A percentile compares a stretch with the other conserved stretches of the same genome.
Conservation (phyloP, 1,284 basidiomycete species). For the Apiotrichum gamsii region DNA sequence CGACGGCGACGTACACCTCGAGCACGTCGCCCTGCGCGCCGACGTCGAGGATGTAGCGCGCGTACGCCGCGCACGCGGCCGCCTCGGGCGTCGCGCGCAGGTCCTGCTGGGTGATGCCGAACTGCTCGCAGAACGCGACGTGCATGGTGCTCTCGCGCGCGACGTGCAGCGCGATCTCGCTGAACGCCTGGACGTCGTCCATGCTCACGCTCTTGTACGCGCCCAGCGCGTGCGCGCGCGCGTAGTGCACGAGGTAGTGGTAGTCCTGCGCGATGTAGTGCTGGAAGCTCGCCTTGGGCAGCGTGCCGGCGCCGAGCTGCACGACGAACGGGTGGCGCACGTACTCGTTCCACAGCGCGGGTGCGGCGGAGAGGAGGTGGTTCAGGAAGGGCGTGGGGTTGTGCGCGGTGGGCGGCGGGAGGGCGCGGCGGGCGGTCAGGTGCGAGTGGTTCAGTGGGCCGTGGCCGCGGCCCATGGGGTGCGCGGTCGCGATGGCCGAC, state of each 20-base stretch:
- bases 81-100: conserved; percentile 62
- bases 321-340: conserved; percentile 72
- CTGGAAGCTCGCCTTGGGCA: conserved; percentile 62
- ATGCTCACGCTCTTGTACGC: conserved; percentile 69
- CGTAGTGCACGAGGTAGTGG: conserved; percentile 51
- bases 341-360: conserved; percentile 53
- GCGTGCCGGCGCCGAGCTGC: conserved; percentile 64
- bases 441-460: conserved; percentile 87
- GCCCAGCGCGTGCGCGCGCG: conserved; percentile 56
- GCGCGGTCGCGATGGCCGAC: conserved; percentile 66
- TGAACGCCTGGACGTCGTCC: conserved; percentile 59
- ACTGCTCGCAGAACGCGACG: conserved; percentile 61
- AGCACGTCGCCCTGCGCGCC: conserved; percentile 67
- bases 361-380: conserved; percentile 59
- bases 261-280: conserved; percentile 72
- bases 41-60: conserved; percentile 73
- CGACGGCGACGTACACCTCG: conserved; percentile 70
- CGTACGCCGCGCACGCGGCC: conserved; percentile 70
- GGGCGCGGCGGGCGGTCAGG: conserved; percentile 51
- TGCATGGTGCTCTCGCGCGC: conserved; percentile 69
- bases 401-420: conserved; percentile 58
- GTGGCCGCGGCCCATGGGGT: conserved; percentile 65
- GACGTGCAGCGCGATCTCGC: conserved; percentile 61
- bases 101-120: conserved; percentile 59
- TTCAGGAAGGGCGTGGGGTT: conserved; percentile 65